phyloP scores from a whole-genome alignment of 2,329 filamentous ascomycete genomes.

The Calonectria pseudoturangicola region DNA sequence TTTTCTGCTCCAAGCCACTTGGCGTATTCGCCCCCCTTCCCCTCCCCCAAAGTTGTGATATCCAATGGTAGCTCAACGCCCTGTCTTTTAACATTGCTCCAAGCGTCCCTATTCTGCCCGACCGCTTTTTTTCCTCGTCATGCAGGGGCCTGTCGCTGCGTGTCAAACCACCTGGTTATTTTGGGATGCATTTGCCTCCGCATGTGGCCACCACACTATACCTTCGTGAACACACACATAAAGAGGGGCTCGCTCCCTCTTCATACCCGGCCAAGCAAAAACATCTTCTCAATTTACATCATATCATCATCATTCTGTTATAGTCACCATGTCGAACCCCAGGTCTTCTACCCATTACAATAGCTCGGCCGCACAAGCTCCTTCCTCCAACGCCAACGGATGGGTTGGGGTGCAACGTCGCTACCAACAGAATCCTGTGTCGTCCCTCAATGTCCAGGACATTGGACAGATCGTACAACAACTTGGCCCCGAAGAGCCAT shows the following conservation, averaged over 20 bases:
- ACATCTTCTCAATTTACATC: neutral
- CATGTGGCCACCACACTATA: slow-evolving; percentile 24
- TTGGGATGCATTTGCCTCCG: slow-evolving; percentile 8
- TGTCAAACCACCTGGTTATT: neutral
- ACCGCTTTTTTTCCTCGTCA: slow-evolving; percentile 11
- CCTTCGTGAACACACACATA: slow-evolving; percentile 14
- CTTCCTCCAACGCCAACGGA: neutral
- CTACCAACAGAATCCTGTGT: neutral
- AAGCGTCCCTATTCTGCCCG: neutral
- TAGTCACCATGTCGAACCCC: slow-evolving; percentile 23
- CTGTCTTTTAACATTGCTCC: slow-evolving; percentile 2
- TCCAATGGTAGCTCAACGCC: slow-evolving; percentile 19
- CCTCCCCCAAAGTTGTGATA: neutral
- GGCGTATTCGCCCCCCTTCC: slow-evolving; percentile 5
- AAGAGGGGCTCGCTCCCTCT: slow-evolving; percentile 10
- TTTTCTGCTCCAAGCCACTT: neutral
- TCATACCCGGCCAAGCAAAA: neutral
- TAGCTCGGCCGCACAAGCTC: neutral
- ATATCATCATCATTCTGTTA: slow-evolving; percentile 3
- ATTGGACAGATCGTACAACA: slow-evolving; percentile 32
- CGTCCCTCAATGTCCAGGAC: slow-evolving; percentile 6
- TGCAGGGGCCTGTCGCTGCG: neutral
- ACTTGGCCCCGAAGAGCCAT: slow-evolving; percentile 30
- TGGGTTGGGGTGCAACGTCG: slow-evolving; percentile 36
- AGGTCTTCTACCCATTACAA: neutral